Evolutionary conservation across 1,284 basidiomycete genomes (phyloP), one percentile per base, ranked within the genome.

Genomic region (Boletellus deceptivus): DNA sequence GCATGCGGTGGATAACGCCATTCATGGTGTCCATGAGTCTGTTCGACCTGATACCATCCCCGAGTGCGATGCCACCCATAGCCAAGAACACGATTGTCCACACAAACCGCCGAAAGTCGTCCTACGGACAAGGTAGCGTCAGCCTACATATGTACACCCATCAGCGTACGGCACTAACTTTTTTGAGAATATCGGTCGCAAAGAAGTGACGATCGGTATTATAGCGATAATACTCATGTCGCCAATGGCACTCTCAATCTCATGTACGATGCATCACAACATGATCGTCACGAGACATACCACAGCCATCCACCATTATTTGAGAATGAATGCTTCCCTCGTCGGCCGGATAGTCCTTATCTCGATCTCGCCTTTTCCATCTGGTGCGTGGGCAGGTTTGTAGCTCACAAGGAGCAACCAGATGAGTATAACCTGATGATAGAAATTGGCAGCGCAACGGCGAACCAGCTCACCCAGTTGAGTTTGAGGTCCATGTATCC

Each of bases 191-290:
- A 3, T 93, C 93, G 0, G 94, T 93, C 3, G 91, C 91, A 70
- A 99, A 99, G 76, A 98, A 8, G 91, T 86, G 4, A 98, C 79
- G 53, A 99, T 81, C 0, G 96, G 97, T 34, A 99, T 78, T 58
- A 99, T 87, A 0, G 96, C 96, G 60, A 99, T 95, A 61, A 98
- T 80, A 22, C 96, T 94, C 95, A 99, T 99, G 69, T 99, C 95
- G 11, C 97, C 97, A 1, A 99, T 76, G 40, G 77, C 74, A 20
- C 75, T 71, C 67, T 97, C 85, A 53, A 99, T 82, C 61, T 78
- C 75, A 65, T 92, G 89, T 62, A 91, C 95, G 31, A 93, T 69
- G 67, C 93, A 97, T 95, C 96, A 98, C 44, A 99, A 72, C 9
- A 65, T 80, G 58, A 99, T 99, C 1, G 96, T 99, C 38, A 80